A percentile compares a stretch with the other conserved stretches of the same genome.
Evolutionary conservation across 306 rosid genomes (phyloP).

Genomic region (Chamaecrista fasciculata): DNA sequence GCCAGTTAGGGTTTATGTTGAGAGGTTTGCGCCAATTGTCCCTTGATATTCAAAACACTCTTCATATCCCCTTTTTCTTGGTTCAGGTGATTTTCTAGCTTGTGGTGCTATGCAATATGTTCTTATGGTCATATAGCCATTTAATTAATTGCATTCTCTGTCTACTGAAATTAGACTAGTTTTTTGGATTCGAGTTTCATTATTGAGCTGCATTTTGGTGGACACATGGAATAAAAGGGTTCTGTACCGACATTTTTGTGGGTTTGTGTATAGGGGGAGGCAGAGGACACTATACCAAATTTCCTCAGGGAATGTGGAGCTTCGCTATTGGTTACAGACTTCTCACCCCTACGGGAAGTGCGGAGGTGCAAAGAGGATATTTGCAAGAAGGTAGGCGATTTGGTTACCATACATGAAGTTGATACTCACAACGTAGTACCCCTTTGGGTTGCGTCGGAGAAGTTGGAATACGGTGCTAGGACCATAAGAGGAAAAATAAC

Average conservation of each 20-base stretch:
- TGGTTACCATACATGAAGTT: conserved; percentile 71
- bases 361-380: conserved; percentile 70
- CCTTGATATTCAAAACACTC: conserved; percentile 42
- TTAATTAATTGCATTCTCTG: not conserved
- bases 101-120: not conserved
- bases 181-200: not conserved
- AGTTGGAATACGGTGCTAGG: conserved; percentile 85
- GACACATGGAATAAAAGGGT: not conserved
- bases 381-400: conserved; percentile 60
- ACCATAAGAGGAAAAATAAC: conserved; percentile 83
- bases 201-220: conserved; percentile 1
- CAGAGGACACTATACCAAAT: conserved; percentile 68
- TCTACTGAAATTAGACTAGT: not conserved
- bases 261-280: conserved; percentile 63
- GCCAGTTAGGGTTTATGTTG: conserved; percentile 90
- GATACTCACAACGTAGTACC: conserved; percentile 95
- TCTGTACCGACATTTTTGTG: not conserved
- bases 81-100: conserved; percentile 43
- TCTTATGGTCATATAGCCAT: not conserved
- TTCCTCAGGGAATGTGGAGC: conserved; percentile 81
- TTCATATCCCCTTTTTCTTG: conserved; percentile 73
- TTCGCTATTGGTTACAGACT: conserved; percentile 78
- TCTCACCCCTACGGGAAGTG: conserved; percentile 75
- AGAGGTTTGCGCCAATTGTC: conserved; percentile 65
- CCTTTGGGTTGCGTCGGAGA: conserved; percentile 79